Evolutionary conservation across 139 green algal species (phyloP), one percentile per base, ranked within the genome.

Genomic region (Micractinium conductrix): DNA sequence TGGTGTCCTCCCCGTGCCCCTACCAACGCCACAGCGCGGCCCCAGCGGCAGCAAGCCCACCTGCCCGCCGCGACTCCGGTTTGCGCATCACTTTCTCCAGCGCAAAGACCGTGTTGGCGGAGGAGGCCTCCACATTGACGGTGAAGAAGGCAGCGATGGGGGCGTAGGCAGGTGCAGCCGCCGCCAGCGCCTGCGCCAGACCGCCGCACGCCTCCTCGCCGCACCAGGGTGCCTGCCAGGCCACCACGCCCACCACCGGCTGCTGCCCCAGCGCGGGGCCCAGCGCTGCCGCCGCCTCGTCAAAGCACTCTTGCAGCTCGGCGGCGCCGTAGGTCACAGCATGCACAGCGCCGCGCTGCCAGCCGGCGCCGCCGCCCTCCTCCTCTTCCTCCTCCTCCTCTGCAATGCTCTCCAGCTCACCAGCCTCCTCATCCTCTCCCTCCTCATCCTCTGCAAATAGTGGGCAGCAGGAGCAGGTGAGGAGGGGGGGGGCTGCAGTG

Each of bases 161-260:
- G 73, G 37, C 65, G 37, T 42, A 72, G 65, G 33, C 33, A 22
- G 65, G 65, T 33, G 65, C 65, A 92, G 85, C 26, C 24, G 2
- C 3, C 37, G 43, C n/a, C 55, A 94, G 58, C 55, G 44, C 62
- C 17, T 74, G 10, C 12, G 78, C 43, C 2, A 80, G 85, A 24
- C 71, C 76, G 0, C 69, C 22, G 79, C 88, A 89, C n/a, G 86
- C 74, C 5, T 74, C 69, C n/a, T n/a, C n/a, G n/a, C n/a, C n/a
- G 24, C 84, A 85, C 93, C 93, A 96, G 2, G 84, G 70, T 0
- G 92, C 93, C 53, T 92, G 84, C 92, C 92, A 96, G 35, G 90
- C 50, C 16, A 96, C 74, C 24, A 94, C 80, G 40, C 75, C 74
- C 26, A 86, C 58, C 26, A 4, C 55, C 0, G 53, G 58, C 8